These are phyloP conservation scores for Monilinia fructicola DNA, from an alignment of 2,329 filamentous ascomycete species.

Conservation along the genomic window DNA sequence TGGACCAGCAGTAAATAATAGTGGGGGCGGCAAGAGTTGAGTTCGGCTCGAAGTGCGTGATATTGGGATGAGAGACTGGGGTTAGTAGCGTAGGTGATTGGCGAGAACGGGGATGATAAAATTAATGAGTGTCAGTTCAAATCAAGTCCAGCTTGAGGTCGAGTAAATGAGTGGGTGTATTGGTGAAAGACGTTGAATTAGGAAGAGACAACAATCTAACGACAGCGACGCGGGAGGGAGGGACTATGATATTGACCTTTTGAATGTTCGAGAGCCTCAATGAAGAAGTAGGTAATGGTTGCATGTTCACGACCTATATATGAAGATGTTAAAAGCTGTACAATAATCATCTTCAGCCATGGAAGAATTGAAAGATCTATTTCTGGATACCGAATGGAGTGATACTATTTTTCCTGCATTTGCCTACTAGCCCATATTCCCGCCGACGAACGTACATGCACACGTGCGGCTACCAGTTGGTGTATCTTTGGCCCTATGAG, in stretches of 20 bases:
- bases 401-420: constrained; percentile 39
- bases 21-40: constrained; percentile 33
- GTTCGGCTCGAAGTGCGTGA: constrained; percentile 24
- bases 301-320: constrained; percentile 24
- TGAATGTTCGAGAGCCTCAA: constrained; percentile 22
- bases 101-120: constrained; percentile 41
- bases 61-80: constrained; percentile 23
- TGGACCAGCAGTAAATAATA: constrained; percentile 34
- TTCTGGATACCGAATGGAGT: constrained; percentile 32
- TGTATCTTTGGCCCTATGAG: constrained; percentile 26
- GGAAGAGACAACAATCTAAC: constrained; percentile 17
- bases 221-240: constrained; percentile 10
- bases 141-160: constrained; percentile 42
- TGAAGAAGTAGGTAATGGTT: constrained; percentile 21
- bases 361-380: constrained; percentile 21
- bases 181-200: constrained; percentile 10
- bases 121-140: constrained; percentile 43
- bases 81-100: constrained; percentile 32
- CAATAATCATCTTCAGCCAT: constrained; percentile 22
- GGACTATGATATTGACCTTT: constrained; percentile 15
- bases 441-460: constrained; percentile 33
- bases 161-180: constrained; percentile 19
- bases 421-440: constrained; percentile 38
- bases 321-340: constrained; percentile 16
- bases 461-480: constrained; percentile 38